Conservation (phyloP, 2,329 filamentous ascomycete genomes). For the Phialophora expanda region DNA sequence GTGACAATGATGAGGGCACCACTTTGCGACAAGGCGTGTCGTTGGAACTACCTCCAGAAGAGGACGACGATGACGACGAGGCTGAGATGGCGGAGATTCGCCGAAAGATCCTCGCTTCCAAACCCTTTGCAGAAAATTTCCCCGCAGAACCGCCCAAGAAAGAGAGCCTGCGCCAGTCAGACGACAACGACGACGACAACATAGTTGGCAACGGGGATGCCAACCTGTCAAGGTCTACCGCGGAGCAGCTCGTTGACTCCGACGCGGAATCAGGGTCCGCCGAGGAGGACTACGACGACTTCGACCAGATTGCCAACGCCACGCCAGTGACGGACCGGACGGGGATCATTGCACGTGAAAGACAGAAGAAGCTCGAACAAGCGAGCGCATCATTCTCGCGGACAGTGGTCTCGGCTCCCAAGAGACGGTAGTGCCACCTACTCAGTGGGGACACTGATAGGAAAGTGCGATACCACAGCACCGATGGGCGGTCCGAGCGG, state of each 20-base stretch:
- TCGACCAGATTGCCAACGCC: conserved; percentile 91
- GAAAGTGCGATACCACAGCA: background rate
- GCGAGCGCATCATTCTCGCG: conserved; percentile 58
- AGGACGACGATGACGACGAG: conserved; percentile 80
- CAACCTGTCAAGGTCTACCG: conserved; percentile 51
- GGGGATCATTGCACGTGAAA: conserved; percentile 69
- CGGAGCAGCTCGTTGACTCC: conserved; percentile 57
- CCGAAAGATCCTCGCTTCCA: conserved; percentile 86
- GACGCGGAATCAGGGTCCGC: conserved; percentile 73
- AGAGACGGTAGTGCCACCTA: conserved; percentile 48
- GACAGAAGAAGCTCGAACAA: conserved; percentile 57
- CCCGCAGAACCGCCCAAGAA: conserved; percentile 39
- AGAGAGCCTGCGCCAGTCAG: conserved; percentile 66
- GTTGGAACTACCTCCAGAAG: conserved; percentile 74
- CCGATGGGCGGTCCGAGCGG: background rate
- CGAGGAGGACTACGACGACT: conserved; percentile 70
- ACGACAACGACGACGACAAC: conserved; percentile 48
- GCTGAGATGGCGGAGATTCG: conserved; percentile 93
- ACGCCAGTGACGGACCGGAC: conserved; percentile 86
- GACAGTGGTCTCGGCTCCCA: conserved; percentile 55
- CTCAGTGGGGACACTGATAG: background rate
- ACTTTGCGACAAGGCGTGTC: conserved; percentile 55
- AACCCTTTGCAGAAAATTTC: conserved; percentile 72
- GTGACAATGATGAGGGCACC: conserved; percentile 53
- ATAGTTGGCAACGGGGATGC: conserved; percentile 63